Base-by-base conservation (phyloP, 192 early-diverging fungal genomes). In the Tieghemiomyces parasiticus region DNA sequence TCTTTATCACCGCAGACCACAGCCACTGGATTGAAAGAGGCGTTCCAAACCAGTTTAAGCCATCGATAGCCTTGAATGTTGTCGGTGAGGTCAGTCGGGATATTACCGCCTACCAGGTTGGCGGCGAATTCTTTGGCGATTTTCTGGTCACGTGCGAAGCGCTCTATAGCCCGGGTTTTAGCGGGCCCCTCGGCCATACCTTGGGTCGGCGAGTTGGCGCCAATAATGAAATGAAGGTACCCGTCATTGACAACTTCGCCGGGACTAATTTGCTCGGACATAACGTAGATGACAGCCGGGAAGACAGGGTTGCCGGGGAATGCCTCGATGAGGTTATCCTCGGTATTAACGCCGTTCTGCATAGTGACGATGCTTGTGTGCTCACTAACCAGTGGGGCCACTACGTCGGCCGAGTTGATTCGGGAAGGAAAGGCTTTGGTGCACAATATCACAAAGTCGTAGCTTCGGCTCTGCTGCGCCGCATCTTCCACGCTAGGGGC, bases 41-140 rank as follows among this genome's bases (percentile, higher is more conserved):
- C 81, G 60, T 85, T 87, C 85, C 85, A 87, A n/a, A 83, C 76
- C 3, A 85, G 63, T 61, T 87, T 87, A 28, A 74, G 70, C 85
- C 85, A 87, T 10, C 83, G 74, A 31, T 72, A 63, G 26, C 69
- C 63, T 65, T 82, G 74, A 63, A 87, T 78, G n/a, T 82, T 74
- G 34, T 80, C 71, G 0, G 70, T 60, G 10, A 71, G 54, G 47
- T 60, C 38, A 28, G 72, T 66, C 8, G 58, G 63, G 0, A 78
- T 70, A 1, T 71, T 74, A 2, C 69, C 70, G 3, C 59, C 46
- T 31, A 61, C 69, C 63, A 79, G 76, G 22, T 71, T 25, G 0
- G 65, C 68, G 34, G 65, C 50, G 64, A 86, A 78, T 3, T 13
- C 33, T 32, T 73, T 46, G 2, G 65, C 29, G 25, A 25, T 52